Percentiles rank a stretch among this genome's conserved stretches.
Evolutionary conservation across 768 basidiomycete genomes (phyloP).

Genomic region (Tremella yokohamensis): DNA sequence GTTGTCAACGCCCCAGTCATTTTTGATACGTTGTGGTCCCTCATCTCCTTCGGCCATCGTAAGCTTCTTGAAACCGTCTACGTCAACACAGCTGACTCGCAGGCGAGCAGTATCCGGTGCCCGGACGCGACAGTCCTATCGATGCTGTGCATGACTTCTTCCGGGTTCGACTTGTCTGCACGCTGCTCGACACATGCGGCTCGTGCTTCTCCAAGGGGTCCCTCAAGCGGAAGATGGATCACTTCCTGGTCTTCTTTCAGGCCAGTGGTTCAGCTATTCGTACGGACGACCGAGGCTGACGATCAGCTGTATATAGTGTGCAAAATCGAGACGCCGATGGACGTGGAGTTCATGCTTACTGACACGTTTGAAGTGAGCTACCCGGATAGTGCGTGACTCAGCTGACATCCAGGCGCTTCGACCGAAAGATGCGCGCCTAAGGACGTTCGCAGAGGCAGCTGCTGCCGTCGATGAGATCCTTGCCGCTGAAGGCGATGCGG

Average conservation of each 20-base stretch:
- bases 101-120: conserved; percentile 75
- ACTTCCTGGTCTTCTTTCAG: conserved; percentile 89
- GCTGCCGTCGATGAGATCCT: conserved; percentile 86
- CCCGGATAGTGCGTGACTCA: background rate
- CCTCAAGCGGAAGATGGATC: conserved; percentile 87
- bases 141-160: conserved; percentile 97
- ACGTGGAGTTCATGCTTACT: conserved; percentile 92
- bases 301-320: conserved; percentile 76
- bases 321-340: conserved; percentile 89
- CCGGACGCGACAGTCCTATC: conserved; percentile 66
- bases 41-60: conserved; percentile 96
- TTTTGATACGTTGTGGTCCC: conserved; percentile 89
- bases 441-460: conserved; percentile 80
- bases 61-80: conserved; percentile 47
- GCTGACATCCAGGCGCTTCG: conserved; percentile 65
- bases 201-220: conserved; percentile 96
- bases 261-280: conserved; percentile 53
- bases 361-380: conserved; percentile 81
- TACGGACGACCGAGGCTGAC: conserved; percentile 7
- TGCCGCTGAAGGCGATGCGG: conserved; percentile 60
- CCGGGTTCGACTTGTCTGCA: conserved; percentile 84
- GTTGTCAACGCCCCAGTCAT: conserved; percentile 81
- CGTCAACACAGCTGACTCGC: conserved; percentile 1
- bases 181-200: conserved; percentile 88
- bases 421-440: conserved; percentile 68